Evolutionary conservation across 2,329 filamentous ascomycete species (phyloP).

Genomic region (Bipolaris bicolor): DNA sequence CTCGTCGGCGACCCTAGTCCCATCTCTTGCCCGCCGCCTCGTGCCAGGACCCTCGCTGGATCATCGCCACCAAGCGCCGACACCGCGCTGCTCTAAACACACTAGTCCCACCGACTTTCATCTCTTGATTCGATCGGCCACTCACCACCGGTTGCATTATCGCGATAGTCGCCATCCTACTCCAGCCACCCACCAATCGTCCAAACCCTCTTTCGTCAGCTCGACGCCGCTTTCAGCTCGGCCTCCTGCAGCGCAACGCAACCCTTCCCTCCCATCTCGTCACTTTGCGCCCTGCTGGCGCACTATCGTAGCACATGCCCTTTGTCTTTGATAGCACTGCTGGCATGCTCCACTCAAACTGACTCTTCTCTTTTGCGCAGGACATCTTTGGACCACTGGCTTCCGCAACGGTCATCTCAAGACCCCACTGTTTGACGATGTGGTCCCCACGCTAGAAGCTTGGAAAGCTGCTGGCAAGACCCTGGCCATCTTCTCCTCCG

Average conservation of each 20-base stretch:
- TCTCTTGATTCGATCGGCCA: constrained; percentile 30
- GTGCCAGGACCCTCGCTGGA: constrained; percentile 13
- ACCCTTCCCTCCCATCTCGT: constrained; percentile 9
- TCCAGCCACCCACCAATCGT: constrained; percentile 20
- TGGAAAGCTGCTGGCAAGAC: constrained; percentile 64
- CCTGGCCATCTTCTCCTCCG: constrained; percentile 80
- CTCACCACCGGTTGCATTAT: constrained; percentile 24
- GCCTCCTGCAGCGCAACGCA: neutral
- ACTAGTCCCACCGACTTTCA: constrained; percentile 25
- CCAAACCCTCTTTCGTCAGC: constrained; percentile 18
- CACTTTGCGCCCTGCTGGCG: constrained; percentile 3
- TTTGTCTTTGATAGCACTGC: constrained; percentile 15
- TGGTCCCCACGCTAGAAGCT: constrained; percentile 65
- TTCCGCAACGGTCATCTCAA: constrained; percentile 73
- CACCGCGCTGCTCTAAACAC: constrained; percentile 29
- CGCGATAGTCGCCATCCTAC: constrained; percentile 37
- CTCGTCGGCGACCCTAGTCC: constrained; percentile 7
- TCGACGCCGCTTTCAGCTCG: constrained; percentile 13
- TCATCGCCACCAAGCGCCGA: constrained; percentile 27
- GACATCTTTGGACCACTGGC: constrained; percentile 77
- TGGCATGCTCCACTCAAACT: constrained; percentile 22
- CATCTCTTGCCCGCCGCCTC: constrained; percentile 4
- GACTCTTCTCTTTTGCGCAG: constrained; percentile 34
- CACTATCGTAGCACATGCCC: constrained; percentile 3
- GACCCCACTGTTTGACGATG: constrained; percentile 77